Conservation (phyloP, 2,329 filamentous ascomycete species). For the Microsporum canis region DNA sequence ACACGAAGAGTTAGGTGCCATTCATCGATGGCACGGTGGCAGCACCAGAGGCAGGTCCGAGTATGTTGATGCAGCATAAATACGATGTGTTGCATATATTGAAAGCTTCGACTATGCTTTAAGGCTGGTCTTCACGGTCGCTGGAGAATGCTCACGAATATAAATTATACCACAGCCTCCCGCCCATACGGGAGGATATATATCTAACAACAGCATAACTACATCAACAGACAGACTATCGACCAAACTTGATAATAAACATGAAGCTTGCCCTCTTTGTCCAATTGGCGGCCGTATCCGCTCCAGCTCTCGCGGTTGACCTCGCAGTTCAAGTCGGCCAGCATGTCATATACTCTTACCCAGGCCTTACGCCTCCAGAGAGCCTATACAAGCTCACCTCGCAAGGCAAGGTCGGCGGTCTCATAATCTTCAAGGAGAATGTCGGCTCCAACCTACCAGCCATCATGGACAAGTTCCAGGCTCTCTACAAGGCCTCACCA, state of each 20-base stretch:
- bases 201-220: background rate
- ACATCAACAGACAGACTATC: background rate
- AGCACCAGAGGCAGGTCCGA: background rate
- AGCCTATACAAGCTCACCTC: constrained; percentile 19
- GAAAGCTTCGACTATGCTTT: background rate
- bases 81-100: background rate
- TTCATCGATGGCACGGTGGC: constrained; percentile 2
- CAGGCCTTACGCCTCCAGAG: constrained; percentile 18
- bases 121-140: background rate
- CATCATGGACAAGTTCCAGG: constrained; percentile 18
- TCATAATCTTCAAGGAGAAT: constrained; percentile 24
- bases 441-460: constrained; percentile 18
- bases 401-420: constrained; percentile 24
- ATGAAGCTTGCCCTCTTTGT: background rate
- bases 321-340: constrained; percentile 15
- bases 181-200: background rate
- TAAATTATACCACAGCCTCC: background rate
- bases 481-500: constrained; percentile 16
- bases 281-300: background rate
- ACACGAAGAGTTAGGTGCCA: background rate
- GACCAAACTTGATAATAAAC: background rate
- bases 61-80: background rate
- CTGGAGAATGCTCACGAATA: background rate
- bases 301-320: background rate
- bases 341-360: constrained; percentile 27